A percentile compares a stretch with the other conserved stretches of the same genome.
Evolutionary conservation across 2,329 filamentous ascomycete genomes (phyloP).

Genomic region (Epichloe aotearoae): DNA sequence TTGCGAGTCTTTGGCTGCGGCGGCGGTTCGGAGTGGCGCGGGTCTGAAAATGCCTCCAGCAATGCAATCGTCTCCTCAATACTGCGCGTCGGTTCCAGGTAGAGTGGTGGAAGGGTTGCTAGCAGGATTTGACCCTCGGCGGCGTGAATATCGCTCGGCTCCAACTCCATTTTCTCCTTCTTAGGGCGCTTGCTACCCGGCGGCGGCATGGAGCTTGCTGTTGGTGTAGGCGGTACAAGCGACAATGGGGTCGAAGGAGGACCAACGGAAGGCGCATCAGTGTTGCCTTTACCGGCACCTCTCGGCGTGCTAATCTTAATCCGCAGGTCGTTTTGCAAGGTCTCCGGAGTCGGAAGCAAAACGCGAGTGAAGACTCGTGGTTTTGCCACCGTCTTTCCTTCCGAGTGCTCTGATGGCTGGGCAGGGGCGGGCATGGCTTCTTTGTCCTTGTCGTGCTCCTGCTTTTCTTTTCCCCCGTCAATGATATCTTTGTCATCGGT

Average conservation of each 20-base stretch:
- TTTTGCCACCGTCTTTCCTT: slow-evolving; percentile 28
- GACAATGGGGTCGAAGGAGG: slow-evolving; percentile 56
- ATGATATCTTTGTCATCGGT: slow-evolving; percentile 20
- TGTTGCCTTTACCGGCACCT: slow-evolving; percentile 22
- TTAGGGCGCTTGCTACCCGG: slow-evolving; percentile 61
- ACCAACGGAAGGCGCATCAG: slow-evolving; percentile 28
- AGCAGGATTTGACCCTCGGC: slow-evolving; percentile 67
- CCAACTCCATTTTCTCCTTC: slow-evolving; percentile 59
- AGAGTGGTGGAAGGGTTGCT: slow-evolving; percentile 59
- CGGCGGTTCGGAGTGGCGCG: slow-evolving; percentile 61
- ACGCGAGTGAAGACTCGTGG: slow-evolving; percentile 65
- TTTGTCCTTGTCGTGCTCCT: slow-evolving; percentile 33
- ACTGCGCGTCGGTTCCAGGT: slow-evolving; percentile 61
- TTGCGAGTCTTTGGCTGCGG: slow-evolving; percentile 83
- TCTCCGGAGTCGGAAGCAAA: slow-evolving; percentile 70
- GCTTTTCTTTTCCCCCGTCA: slow-evolving; percentile 18
- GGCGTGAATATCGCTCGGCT: slow-evolving; percentile 56
- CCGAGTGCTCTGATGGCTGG: slow-evolving; percentile 30
- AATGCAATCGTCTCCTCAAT: slow-evolving; percentile 57
- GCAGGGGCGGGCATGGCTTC: slow-evolving; percentile 44
- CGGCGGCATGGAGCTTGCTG: slow-evolving; percentile 43
- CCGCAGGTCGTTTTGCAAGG: slow-evolving; percentile 60
- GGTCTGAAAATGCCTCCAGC: slow-evolving; percentile 59
- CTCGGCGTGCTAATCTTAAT: slow-evolving; percentile 62
- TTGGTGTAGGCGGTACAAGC: slow-evolving; percentile 47